phyloP scores from a whole-genome alignment of 345 rosid species.

The Bruguiera parviflora region DNA sequence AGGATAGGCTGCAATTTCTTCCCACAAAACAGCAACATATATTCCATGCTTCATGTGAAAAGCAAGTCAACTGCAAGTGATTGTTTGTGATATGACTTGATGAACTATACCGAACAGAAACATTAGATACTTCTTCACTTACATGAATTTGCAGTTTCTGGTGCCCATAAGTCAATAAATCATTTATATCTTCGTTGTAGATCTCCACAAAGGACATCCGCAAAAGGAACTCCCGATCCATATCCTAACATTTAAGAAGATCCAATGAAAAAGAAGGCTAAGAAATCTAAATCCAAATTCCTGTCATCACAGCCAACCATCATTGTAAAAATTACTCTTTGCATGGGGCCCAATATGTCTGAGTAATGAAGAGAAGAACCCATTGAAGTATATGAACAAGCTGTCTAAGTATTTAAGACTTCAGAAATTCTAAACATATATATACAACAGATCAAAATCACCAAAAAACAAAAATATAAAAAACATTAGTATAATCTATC shows the following conservation, averaged over 20 bases:
- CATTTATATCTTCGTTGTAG: slow-evolving; percentile 90
- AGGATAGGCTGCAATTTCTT: slow-evolving; percentile 88
- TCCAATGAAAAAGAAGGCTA: not conserved
- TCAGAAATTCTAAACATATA: too few relatives aligned
- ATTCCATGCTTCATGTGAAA: slow-evolving; percentile 62
- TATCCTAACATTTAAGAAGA: slow-evolving; percentile 37
- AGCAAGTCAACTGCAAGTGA: slow-evolving; percentile 14
- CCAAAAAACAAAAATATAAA: too few relatives aligned
- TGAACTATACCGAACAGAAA: not conserved
- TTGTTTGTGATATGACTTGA: not conserved
- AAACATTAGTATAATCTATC: too few relatives aligned
- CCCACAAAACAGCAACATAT: slow-evolving; percentile 84
- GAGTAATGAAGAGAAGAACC: too few relatives aligned
- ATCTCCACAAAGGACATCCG: slow-evolving; percentile 94
- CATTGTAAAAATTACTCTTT: too few relatives aligned
- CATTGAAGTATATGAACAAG: too few relatives aligned
- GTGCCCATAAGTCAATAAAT: slow-evolving; percentile 81
- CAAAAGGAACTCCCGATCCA: slow-evolving; percentile 73
- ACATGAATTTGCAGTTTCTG: slow-evolving; percentile 93
- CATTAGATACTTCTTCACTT: slow-evolving; percentile 56
- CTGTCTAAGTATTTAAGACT: too few relatives aligned
- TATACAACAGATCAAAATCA: too few relatives aligned
- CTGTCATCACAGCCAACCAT: too few relatives aligned
- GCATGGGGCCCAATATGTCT: too few relatives aligned
- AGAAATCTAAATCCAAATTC: too few relatives aligned